Evolutionary conservation across 306 rosid species (phyloP), one percentile per base, ranked within the genome.

Genomic region (Senna siamea): DNA sequence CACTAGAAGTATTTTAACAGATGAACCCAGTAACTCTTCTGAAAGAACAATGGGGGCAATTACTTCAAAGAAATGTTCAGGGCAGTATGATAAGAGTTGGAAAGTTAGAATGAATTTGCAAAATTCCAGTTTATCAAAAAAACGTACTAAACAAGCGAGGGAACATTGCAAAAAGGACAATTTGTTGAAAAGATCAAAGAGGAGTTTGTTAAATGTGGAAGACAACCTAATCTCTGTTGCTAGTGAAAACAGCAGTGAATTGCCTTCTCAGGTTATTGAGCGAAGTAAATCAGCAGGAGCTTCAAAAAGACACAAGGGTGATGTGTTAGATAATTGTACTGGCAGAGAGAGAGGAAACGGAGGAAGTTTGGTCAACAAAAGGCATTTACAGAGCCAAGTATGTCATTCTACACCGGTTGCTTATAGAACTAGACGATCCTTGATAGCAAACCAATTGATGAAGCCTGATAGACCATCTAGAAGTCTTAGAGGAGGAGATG

Each of bases 361-460:
- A 10, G 76, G 37, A 40, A 50, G 70, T 15, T 35, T 30, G 51
- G 66, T 56, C 38, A 66, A 56, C 43, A 67, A 72, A 80, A 50
- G 50, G 81, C 54, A 77, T 72, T 64, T 80, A 32, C 82, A 48
- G 57, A 80, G 56, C 69, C 72, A 75, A 17, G 57, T 64, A 66
- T 50, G 60, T 73, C 62, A 70, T 50, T 79, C 59, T 64, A 70
- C 79, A 40, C 93, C 95, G 26, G 35, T 89, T 79, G 90, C 94
- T 43, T 59, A 48, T 65, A 86, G 89, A 84, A 93, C 98, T 56
- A 91, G 96, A 86, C 75, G 60, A 46, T 85, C 96, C 8, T 71
- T 75, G 70, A 63, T 68, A 15, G 78, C 26, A 51, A 81, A 84
- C 50, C 79, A 77, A 79, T 58, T 63, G 5, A 69, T 66, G 40